Evolutionary conservation across 768 basidiomycete genomes (phyloP), one percentile per base, ranked within the genome.

Genomic region (Termitomyces sp.): DNA sequence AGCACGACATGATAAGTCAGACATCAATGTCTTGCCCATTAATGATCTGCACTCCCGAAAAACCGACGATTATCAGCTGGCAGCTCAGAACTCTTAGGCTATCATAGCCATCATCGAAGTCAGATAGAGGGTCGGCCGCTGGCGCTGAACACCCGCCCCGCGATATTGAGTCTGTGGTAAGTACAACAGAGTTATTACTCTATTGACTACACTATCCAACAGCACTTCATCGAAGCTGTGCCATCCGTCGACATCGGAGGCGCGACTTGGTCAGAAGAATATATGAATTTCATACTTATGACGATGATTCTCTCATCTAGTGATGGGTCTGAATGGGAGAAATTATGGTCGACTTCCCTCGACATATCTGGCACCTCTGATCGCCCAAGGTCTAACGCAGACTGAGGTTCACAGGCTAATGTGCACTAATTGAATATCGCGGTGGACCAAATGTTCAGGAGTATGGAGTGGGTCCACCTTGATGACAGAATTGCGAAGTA

Each of bases 291-390:
- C 20, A 25, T 25, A 25, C 20, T 25, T 25, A 25, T 25, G 20
- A 25, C 20, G 20, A 25, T 25, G 20, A 25, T 48, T 15, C 49
- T 50, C 49, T 50, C 14, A 34, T 50, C 15, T 50, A 7, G 14
- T 15, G 15, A 17, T 15, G 17, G 20, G n/a, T 9, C 7, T 10
- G 6, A 45, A 45, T 12, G 6, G 42, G 17, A 43, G n/a, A 45
- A 17, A 45, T 17, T 36, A 63, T 66, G 62, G 37, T 40, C 43
- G 63, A 65, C 32, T 50, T 75, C 7, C 73, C 75, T 17, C 66
- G 69, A 20, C 74, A 78, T 46, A 63, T 77, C 37, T 78, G 77
- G 77, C 62, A 65, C 29, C 53, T 70, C 46, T 25, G 20, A 66
- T 77, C 42, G 67, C 69, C 15, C 57, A 62, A 12, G 62, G 63